These are phyloP conservation scores for Oxalis stricta DNA, from an alignment of 441 rosid species.

Conservation along the genomic window DNA sequence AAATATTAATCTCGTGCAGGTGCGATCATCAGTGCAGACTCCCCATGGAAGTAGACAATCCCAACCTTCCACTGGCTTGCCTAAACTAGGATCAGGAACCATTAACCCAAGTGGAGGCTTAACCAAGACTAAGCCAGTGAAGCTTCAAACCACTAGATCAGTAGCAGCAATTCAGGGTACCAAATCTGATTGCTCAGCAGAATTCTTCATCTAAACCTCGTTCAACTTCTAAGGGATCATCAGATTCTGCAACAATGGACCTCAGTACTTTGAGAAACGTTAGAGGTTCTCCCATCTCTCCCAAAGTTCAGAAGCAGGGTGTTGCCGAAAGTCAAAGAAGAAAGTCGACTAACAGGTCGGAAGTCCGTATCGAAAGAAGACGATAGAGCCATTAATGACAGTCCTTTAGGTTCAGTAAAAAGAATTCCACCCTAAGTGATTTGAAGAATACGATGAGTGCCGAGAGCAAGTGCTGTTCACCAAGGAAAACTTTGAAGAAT, in stretches of 20 bases:
- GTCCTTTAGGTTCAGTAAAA: slow-evolving; percentile 9
- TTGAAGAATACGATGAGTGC: slow-evolving; percentile 5
- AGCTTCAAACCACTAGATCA: slow-evolving; percentile 34
- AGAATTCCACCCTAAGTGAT: not conserved
- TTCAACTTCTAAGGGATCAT: slow-evolving; percentile 22
- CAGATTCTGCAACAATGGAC: slow-evolving; percentile 23
- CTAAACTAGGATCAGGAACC: slow-evolving; percentile 22
- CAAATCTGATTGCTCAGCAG: slow-evolving; percentile 25
- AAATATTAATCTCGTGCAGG: slow-evolving; percentile 32
- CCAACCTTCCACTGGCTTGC: slow-evolving; percentile 19
- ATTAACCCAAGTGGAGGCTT: slow-evolving; percentile 21
- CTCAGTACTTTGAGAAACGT: slow-evolving; percentile 24
- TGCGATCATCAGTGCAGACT: slow-evolving; percentile 29
- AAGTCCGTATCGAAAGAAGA: slow-evolving; percentile 12
- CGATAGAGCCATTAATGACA: slow-evolving; percentile 5
- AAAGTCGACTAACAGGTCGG: slow-evolving; percentile 21
- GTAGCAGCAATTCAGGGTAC: slow-evolving; percentile 12
- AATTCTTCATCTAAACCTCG: slow-evolving; percentile 19
- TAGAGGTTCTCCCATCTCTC: slow-evolving; percentile 24
- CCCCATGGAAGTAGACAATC: slow-evolving; percentile 32
- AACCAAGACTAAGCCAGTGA: slow-evolving; percentile 30
- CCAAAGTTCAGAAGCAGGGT: slow-evolving; percentile 27
- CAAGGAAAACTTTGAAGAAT: too few species aligned
- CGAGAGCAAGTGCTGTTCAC: slow-evolving; percentile 5
- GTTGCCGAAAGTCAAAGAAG: slow-evolving; percentile 24